Base-by-base conservation (phyloP, 129 eudicot species). In the Lactuca saligna region DNA sequence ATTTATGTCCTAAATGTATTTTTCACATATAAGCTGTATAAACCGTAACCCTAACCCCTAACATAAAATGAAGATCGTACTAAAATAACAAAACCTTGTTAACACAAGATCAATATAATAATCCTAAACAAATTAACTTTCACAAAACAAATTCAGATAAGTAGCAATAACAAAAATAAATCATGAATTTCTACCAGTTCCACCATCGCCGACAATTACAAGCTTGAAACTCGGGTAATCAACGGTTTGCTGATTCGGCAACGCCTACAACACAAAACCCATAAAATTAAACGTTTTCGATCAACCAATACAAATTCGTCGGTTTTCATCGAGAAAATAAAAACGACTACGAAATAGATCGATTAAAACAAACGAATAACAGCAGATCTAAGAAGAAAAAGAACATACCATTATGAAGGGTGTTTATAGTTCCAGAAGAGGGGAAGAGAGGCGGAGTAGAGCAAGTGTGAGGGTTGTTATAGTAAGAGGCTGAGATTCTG, bases 171-270 rank as follows among this genome's bases (percentile, higher is more conserved):
- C 3, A 61, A 3, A 54, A 6, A 48, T 3, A 3, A 75, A 37
- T 46, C 1, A 67, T 54, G 48, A 35, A 17, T 16, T 15, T 12
- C 17, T 78, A 82, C 87, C 87, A 29, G 87, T 82, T 62, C 87
- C 83, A 39, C 83, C 87, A 61, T 82, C 87, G 76, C 87, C 87
- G 11, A 82, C 87, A 14, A 82, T 76, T 7, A 82, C 83, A 39
- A 82, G 88, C 81, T 84, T 84, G 78, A 84, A 84, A 69, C 75
- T 80, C 48, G 88, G 88, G 65, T 84, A 84, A 53, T 80, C 80
- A 8, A 84, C 83, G n/a, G 85, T 77, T 56, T 76, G 80, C 63
- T 84, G 88, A 39, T 77, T 69, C 17, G 87, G 87, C 69, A 83
- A 48, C 5, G 87, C 87, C 87, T 83, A 17, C 41, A 65, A 35